A percentile compares a stretch with the other conserved stretches of the same genome.
These are phyloP conservation scores for Closterium sp. DNA, from an alignment of 139 green algal species.

Conservation along the genomic window DNA sequence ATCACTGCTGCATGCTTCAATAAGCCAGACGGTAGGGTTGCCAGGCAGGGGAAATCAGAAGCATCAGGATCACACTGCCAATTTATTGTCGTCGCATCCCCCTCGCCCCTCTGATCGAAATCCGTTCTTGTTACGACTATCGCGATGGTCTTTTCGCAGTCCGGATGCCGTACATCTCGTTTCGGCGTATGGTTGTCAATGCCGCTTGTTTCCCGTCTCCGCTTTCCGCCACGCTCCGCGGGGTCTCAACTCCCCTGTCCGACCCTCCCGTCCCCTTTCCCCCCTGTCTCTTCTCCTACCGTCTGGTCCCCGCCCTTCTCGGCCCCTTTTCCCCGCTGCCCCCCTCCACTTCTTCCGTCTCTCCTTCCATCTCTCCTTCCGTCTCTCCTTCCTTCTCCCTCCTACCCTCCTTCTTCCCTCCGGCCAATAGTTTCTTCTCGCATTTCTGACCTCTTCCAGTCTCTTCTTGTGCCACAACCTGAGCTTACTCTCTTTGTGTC, in stretches of 20 bases:
- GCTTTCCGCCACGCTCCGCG: too few relatives aligned
- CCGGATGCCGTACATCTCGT: too few relatives aligned
- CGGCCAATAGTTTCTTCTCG: too few relatives aligned
- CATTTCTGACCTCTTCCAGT: not conserved
- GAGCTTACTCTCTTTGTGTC: not conserved
- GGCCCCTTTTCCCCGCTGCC: not conserved
- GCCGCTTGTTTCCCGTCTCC: too few relatives aligned
- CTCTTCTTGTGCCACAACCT: not conserved
- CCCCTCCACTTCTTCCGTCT: not conserved
- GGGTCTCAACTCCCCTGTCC: too few relatives aligned
- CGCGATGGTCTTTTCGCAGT: too few relatives aligned
- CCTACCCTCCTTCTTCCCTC: not conserved
- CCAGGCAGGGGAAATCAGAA: not conserved
- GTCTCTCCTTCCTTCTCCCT: not conserved
- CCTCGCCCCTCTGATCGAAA: too few relatives aligned
- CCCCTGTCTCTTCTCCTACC: not conserved
- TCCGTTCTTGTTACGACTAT: too few relatives aligned
- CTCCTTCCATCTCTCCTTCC: not conserved
- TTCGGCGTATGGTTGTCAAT: too few relatives aligned
- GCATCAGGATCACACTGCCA: too few relatives aligned
- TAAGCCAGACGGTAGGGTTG: not conserved
- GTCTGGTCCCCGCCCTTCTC: not conserved
- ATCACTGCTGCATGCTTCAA: not conserved
- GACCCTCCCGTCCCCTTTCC: too few relatives aligned
- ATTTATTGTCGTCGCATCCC: too few relatives aligned